Evolutionary conservation across 2,329 filamentous ascomycete genomes (phyloP).

Genomic region (Pseudovirgaria hyperparasitica): DNA sequence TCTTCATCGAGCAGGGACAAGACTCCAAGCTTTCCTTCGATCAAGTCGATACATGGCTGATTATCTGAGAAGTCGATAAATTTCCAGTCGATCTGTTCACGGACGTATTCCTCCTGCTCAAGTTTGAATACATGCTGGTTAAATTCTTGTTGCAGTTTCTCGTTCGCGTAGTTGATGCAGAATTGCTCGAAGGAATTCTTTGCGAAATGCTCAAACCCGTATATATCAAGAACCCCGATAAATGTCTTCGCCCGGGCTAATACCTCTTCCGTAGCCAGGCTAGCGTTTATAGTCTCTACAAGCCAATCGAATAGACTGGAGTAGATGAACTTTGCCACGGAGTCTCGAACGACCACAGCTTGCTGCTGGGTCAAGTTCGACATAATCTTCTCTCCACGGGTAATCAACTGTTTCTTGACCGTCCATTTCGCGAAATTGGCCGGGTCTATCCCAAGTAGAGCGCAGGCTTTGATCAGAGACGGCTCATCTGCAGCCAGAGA

Average conservation of each 20-base stretch:
- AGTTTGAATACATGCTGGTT: conserved; percentile 99
- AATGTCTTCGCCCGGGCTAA: conserved; percentile 73
- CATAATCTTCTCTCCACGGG: conserved; percentile 91
- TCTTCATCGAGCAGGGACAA: conserved; percentile 90
- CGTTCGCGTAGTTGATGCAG: conserved; percentile 99
- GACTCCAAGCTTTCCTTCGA: conserved; percentile 92
- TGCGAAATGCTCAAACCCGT: conserved; percentile 97
- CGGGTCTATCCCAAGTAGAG: conserved; percentile 76
- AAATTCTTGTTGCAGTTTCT: conserved; percentile 98
- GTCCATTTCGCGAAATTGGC: conserved; percentile 93
- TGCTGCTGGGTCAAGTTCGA: conserved; percentile 91
- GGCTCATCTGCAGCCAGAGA: conserved; percentile 70
- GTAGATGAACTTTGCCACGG: conserved; percentile 97
- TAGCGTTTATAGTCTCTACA: conserved; percentile 90
- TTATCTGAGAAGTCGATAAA: conserved; percentile 99
- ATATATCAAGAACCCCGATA: conserved; percentile 98
- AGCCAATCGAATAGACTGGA: conserved; percentile 98
- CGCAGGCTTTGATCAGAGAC: conserved; percentile 66
- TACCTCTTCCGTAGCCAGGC: conserved; percentile 80
- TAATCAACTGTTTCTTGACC: conserved; percentile 96
- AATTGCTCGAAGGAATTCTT: conserved; percentile 99
- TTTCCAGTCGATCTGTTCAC: conserved; percentile 96
- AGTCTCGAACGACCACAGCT: conserved; percentile 87
- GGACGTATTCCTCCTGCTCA: conserved; percentile 94
- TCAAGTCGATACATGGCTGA: conserved; percentile 95